Base-by-base conservation (phyloP, 202 grass and related monocot genomes). In the Carex arenaria region DNA sequence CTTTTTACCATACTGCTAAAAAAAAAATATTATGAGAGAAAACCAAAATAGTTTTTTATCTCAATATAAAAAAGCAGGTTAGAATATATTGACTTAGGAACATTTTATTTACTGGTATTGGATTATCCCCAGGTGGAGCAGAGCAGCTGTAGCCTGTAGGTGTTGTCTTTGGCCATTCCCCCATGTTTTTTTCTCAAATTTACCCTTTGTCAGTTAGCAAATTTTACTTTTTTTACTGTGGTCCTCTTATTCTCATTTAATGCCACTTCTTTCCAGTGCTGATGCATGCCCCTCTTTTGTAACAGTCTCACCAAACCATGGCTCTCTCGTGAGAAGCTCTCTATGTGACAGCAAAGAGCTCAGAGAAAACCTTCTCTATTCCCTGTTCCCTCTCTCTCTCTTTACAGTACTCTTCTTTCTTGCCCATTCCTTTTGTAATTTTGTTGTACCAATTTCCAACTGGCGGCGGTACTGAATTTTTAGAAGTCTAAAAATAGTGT, bases 301-400 rank as follows among this genome's bases (percentile, higher is more conserved):
- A 64, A 80, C 78, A 63, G 22, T 74, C 86, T 4, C 36, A 85
- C 84, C 85, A 52, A 17, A 86, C 87, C 85, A 88, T 83, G 80
- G 65, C 80, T 83, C 83, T 28, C 89, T 67, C 64, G 36, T 86
- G 61, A 90, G 84, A 88, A 81, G 52, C 76, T 80, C 85, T 85
- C 38, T 81, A 84, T 72, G 75, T 22, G 89, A 17, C 60, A 85
- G 55, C 65, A 61, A 57, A 72, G 53, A 76, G 31, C 52, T 71
- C 5, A 28, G 63, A 89, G 53, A 85, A 54, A 79, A 49, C 67
- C 77, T 56, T 69, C 61, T 22, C 64, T 70, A 53, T 77, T 77
- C 85, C 79, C 79, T 81, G 54, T 90, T 75, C 81, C 38, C 32
- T 19, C 14, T 10, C 14, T 10, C 60, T 69, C 77, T 55, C 73